Evolutionary conservation across 345 rosid genomes (phyloP).

Genomic region (Eucalyptus rudis): DNA sequence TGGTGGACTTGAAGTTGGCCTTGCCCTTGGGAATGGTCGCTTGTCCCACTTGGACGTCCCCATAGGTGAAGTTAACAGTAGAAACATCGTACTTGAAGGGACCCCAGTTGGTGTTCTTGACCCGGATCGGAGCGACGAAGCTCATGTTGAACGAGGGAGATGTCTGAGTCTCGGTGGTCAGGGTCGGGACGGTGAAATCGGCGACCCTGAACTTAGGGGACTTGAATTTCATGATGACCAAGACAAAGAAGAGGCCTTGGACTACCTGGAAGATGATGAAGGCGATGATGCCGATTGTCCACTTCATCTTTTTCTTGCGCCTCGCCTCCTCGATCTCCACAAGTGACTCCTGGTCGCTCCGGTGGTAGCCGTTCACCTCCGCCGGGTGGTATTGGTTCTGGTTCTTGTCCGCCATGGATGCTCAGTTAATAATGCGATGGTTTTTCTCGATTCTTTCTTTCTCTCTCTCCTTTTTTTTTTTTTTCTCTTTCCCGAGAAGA

Average conservation of each 20-base stretch:
- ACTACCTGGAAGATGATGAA: conserved; percentile 3
- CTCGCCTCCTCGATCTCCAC: background rate
- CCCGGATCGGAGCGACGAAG: background rate
- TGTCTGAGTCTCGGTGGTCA: background rate
- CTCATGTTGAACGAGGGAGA: background rate
- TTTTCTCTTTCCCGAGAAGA: background rate
- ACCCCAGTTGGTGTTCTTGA: conserved; percentile 12
- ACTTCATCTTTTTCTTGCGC: conserved; percentile 3
- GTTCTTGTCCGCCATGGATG: background rate
- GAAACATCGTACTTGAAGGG: conserved; percentile 1
- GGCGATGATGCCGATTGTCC: background rate
- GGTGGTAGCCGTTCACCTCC: background rate
- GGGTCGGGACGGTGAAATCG: background rate
- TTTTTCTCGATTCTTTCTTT: background rate
- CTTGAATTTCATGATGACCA: background rate
- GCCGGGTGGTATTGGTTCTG: background rate
- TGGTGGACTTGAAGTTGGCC: conserved; percentile 2
- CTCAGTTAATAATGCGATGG: background rate
- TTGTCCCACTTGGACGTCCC: background rate
- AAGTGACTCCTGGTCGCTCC: background rate
- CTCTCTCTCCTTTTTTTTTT: background rate
- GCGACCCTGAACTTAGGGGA: conserved; percentile 1
- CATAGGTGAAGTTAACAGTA: background rate
- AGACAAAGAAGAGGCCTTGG: background rate
- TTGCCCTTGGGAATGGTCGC: background rate